phyloP scores from a whole-genome alignment of 495 filamentous ascomycete species.

The Aeminium ludgeri region DNA sequence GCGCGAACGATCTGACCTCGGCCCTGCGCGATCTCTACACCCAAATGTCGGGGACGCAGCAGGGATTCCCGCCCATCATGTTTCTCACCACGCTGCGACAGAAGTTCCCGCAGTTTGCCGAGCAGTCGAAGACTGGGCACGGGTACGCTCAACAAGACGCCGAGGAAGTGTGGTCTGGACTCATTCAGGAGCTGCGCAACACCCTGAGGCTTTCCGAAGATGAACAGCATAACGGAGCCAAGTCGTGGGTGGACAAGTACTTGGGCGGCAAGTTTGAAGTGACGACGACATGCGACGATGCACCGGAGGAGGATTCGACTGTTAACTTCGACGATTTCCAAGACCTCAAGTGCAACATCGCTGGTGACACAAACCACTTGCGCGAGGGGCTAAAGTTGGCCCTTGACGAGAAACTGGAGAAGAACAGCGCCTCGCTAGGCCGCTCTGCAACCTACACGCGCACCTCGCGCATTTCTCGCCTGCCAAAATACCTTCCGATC shows the following conservation, averaged over 20 bases:
- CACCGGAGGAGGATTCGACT: constrained; percentile 48
- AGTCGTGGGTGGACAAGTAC: constrained; percentile 79
- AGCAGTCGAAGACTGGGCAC: constrained; percentile 59
- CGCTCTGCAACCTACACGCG: constrained; percentile 76
- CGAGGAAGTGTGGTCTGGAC: constrained; percentile 96
- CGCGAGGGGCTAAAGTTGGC: constrained; percentile 69
- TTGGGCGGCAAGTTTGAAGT: constrained; percentile 66
- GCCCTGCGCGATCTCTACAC: constrained; percentile 79
- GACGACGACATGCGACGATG: constrained; percentile 65
- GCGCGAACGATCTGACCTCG: constrained; percentile 56
- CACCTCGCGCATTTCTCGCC: constrained; percentile 64
- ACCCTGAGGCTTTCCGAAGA: constrained; percentile 46
- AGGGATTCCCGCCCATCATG: constrained; percentile 66
- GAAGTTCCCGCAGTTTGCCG: constrained; percentile 85
- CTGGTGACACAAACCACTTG: constrained; percentile 67
- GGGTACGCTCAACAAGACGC: constrained; percentile 94
- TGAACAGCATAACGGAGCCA: constrained; percentile 20
- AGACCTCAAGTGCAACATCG: constrained; percentile 93
- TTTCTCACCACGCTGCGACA: constrained; percentile 71
- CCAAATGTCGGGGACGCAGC: constrained; percentile 82
- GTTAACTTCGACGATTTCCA: constrained; percentile 57
- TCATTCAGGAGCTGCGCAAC: constrained; percentile 66
- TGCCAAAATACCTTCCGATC: constrained; percentile 90
- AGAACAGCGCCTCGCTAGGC: constrained; percentile 59
- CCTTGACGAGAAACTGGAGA: constrained; percentile 78